These are phyloP conservation scores for Aspergillus costaricaensis DNA, from an alignment of 2,329 filamentous ascomycete genomes.

Conservation along the genomic window DNA sequence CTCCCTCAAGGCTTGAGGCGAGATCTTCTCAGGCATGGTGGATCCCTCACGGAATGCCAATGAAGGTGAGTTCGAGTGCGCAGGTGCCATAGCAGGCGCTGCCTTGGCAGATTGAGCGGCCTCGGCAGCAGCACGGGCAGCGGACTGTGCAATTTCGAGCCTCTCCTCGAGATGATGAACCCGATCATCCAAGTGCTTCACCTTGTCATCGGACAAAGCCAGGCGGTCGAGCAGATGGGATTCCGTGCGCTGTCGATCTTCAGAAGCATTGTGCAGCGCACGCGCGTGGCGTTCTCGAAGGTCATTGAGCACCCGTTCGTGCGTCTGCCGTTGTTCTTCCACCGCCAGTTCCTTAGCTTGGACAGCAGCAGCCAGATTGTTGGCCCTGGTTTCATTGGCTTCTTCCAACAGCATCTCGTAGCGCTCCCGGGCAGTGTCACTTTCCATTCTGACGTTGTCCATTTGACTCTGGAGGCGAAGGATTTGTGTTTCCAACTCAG, in stretches of 20 bases:
- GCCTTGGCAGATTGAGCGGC: constrained; percentile 65
- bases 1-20: constrained; percentile 89
- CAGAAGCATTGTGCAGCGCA: constrained; percentile 69
- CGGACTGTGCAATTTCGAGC: constrained; percentile 84
- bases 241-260: constrained; percentile 81
- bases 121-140: constrained; percentile 77
- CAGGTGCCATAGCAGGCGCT: constrained; percentile 38
- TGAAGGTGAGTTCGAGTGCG: constrained; percentile 51
- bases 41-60: constrained; percentile 46
- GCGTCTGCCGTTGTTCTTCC: constrained; percentile 62
- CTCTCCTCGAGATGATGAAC: constrained; percentile 85
- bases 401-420: constrained; percentile 85
- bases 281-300: constrained; percentile 74
- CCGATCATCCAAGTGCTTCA: constrained; percentile 82
- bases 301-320: constrained; percentile 74
- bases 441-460: constrained; percentile 75
- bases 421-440: constrained; percentile 76
- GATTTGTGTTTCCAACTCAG: constrained; percentile 79
- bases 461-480: constrained; percentile 71
- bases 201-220: constrained; percentile 78
- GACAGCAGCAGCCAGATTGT: constrained; percentile 57
- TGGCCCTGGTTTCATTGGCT: constrained; percentile 67
- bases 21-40: constrained; percentile 78
- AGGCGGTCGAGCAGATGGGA: constrained; percentile 79
- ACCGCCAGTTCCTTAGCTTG: constrained; percentile 57